These are phyloP conservation scores for Ophiostoma sp. DNA, from an alignment of 2,329 filamentous ascomycete species.

Conservation along the genomic window DNA sequence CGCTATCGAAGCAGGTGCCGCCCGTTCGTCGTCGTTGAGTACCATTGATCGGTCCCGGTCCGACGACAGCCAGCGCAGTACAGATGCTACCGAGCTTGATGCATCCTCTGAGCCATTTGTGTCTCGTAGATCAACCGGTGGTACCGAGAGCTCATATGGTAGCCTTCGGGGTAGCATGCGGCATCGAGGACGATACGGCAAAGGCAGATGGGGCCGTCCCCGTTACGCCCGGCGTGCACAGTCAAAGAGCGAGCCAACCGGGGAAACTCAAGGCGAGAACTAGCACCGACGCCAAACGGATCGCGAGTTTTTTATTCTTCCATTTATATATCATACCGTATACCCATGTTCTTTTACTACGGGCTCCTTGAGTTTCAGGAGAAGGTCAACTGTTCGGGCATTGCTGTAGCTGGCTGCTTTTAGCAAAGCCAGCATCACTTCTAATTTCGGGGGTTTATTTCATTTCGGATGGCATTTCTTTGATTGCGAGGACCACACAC, in stretches of 20 bases:
- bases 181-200: conserved; percentile 21
- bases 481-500: too few relatives aligned
- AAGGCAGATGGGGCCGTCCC: conserved; percentile 26
- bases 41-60: conserved; percentile 18
- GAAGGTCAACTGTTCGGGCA: too few relatives aligned
- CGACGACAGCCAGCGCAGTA: conserved; percentile 20
- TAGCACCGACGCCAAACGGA: not conserved
- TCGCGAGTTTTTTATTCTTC: not conserved
- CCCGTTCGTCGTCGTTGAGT: not conserved
- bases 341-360: not conserved
- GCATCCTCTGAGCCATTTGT: not conserved
- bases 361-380: too few relatives aligned
- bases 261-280: not conserved
- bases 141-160: not conserved
- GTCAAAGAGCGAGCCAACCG: conserved; percentile 41
- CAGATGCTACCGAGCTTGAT: conserved; percentile 23
- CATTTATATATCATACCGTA: not conserved
- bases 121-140: not conserved
- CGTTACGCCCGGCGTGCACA: conserved; percentile 42
- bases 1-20: not conserved
- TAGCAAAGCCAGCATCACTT: too few relatives aligned
- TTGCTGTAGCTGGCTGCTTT: too few relatives aligned
- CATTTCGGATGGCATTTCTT: not conserved
- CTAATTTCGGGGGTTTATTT: not conserved
- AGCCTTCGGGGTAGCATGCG: conserved; percentile 19